Evolutionary conservation across 1,284 basidiomycete genomes (phyloP).

Genomic region (Megacollybia platyphylla): DNA sequence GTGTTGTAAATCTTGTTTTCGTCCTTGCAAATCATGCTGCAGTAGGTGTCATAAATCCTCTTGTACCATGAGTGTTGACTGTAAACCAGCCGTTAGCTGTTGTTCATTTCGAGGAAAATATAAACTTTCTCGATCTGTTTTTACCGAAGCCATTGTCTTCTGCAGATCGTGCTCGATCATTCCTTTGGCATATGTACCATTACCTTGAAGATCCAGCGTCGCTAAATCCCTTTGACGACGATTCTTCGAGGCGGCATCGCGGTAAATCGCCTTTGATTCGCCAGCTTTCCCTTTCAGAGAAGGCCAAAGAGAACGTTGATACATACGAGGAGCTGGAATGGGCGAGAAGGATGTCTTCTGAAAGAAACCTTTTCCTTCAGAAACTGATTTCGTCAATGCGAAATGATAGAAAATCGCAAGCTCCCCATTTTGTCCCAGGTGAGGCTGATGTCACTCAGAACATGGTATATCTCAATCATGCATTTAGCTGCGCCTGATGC

Average conservation of each 20-base stretch:
- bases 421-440: slow-evolving; percentile 32
- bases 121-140: slow-evolving; percentile 77
- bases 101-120: slow-evolving; percentile 59
- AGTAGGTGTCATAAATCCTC: slow-evolving; percentile 24
- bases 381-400: slow-evolving; percentile 38
- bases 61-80: slow-evolving; percentile 2
- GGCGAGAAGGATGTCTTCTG: slow-evolving; percentile 53
- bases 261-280: slow-evolving; percentile 45
- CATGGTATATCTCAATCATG: not conserved
- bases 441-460: not conserved
- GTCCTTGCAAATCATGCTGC: slow-evolving; percentile 59
- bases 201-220: slow-evolving; percentile 53
- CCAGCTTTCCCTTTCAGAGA: slow-evolving; percentile 33
- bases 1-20: slow-evolving; percentile 70
- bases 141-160: slow-evolving; percentile 63
- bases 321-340: slow-evolving; percentile 53
- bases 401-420: slow-evolving; percentile 32
- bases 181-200: slow-evolving; percentile 71
- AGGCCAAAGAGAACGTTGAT: slow-evolving; percentile 53
- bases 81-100: slow-evolving; percentile 45
- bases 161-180: slow-evolving; percentile 55
- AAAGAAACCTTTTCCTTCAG: slow-evolving; percentile 50
- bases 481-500: slow-evolving; percentile 2
- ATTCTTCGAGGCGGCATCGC: slow-evolving; percentile 31
- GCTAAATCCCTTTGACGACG: slow-evolving; percentile 57